phyloP scores from a whole-genome alignment of 2,329 filamentous ascomycete species.

The Lizonia empirigonia region DNA sequence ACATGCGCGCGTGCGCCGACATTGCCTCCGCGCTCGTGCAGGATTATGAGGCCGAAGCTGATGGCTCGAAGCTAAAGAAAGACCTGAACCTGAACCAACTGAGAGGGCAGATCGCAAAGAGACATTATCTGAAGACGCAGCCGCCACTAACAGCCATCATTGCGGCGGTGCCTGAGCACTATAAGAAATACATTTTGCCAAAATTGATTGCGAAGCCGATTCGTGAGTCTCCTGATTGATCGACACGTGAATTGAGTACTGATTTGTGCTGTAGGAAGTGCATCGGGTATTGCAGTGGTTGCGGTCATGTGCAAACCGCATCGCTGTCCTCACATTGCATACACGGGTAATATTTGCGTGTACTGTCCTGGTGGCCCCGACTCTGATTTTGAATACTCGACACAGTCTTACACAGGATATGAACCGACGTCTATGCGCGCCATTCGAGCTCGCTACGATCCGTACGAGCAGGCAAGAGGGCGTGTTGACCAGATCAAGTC shows the following conservation, averaged over 20 bases:
- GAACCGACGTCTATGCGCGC: conserved; percentile 98
- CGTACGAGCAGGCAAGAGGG: conserved; percentile 94
- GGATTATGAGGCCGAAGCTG: conserved; percentile 82
- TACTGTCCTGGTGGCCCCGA: conserved; percentile 98
- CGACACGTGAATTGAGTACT: background rate
- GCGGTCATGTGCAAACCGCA: conserved; percentile 99
- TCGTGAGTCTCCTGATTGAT: conserved; percentile 57
- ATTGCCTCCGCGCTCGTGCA: conserved; percentile 93
- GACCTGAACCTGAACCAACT: conserved; percentile 93
- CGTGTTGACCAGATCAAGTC: conserved; percentile 96
- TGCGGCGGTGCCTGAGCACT: conserved; percentile 97
- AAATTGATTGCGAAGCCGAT: conserved; percentile 98
- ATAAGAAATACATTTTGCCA: conserved; percentile 98
- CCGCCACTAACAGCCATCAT: conserved; percentile 96
- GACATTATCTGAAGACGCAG: conserved; percentile 85
- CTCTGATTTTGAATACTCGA: conserved; percentile 98
- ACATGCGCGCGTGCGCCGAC: conserved; percentile 91
- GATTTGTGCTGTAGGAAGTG: conserved; percentile 67
- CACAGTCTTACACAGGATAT: conserved; percentile 97
- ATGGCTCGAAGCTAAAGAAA: conserved; percentile 73
- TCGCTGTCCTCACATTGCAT: conserved; percentile 95
- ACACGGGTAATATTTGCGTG: conserved; percentile 98
- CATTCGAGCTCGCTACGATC: conserved; percentile 94
- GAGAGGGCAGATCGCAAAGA: conserved; percentile 86
- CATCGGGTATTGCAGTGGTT: conserved; percentile 95